Conservation (phyloP, 306 rosid genomes). For the peach (Prunus persica) region DNA sequence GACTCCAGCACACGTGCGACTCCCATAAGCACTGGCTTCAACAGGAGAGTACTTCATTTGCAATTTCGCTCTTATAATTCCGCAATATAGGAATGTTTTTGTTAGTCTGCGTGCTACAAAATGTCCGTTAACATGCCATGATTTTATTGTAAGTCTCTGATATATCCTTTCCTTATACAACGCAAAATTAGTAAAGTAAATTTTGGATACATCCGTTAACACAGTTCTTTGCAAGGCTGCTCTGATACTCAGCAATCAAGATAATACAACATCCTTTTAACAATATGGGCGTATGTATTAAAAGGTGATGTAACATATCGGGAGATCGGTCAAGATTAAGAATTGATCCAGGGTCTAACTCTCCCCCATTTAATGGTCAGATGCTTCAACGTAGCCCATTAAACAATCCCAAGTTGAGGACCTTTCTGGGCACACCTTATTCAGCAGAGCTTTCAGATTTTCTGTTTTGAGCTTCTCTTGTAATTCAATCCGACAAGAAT, state of each 20-base stretch:
- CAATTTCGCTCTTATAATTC: no score
- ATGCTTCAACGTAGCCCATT: constrained; percentile 3
- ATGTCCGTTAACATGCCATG: no score
- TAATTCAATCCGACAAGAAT: constrained; percentile 34
- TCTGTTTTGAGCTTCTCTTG: constrained; percentile 42
- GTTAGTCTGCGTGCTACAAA: no score
- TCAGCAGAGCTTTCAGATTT: constrained; percentile 53
- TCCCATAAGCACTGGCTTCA: no score
- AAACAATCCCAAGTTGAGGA: constrained; percentile 50
- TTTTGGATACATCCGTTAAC: not conserved
- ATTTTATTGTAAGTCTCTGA: no score
- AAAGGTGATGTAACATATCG: not conserved
- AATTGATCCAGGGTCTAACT: not conserved
- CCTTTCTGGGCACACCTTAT: constrained; percentile 55
- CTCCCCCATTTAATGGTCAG: not conserved
- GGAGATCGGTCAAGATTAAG: no score
- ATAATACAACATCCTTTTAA: not conserved
- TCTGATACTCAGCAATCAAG: not conserved
- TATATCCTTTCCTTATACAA: no score
- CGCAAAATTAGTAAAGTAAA: not conserved
- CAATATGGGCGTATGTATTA: not conserved
- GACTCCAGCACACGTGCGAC: no score
- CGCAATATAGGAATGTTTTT: no score
- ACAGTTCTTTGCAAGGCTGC: not conserved
- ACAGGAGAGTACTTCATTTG: no score